phyloP scores from a whole-genome alignment of 768 basidiomycete species.

The Podaxis carcinomalis region DNA sequence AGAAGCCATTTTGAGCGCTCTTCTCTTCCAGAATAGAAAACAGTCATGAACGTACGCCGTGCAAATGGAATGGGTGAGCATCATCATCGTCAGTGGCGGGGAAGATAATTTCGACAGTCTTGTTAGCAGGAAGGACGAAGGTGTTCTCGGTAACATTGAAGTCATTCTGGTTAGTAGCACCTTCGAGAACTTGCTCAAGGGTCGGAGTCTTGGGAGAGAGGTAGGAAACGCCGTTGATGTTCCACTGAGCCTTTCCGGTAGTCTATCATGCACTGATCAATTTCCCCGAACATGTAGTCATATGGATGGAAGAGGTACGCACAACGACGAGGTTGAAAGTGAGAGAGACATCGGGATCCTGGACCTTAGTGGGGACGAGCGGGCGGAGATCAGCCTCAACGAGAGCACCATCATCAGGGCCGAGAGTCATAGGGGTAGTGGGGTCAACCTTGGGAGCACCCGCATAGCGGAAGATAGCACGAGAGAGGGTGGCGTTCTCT shows the following conservation, averaged over 20 bases:
- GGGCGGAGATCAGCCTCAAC: conserved; percentile 36
- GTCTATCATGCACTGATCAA: not conserved
- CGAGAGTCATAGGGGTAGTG: conserved; percentile 17
- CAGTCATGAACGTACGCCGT: conserved; percentile 7
- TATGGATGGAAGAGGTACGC: conserved; percentile 11
- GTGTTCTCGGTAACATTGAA: conserved; percentile 26
- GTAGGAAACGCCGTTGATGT: conserved; percentile 29
- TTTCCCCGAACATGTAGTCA: conserved; percentile 3
- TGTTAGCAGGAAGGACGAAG: conserved; percentile 21
- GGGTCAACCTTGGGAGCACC: conserved; percentile 33
- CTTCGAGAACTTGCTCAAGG: conserved; percentile 23
- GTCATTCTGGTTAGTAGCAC: conserved; percentile 15
- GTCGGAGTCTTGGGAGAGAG: conserved; percentile 21
- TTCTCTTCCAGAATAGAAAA: not conserved
- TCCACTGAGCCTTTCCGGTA: conserved; percentile 21
- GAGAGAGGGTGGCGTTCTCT: conserved; percentile 15
- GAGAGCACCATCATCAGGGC: conserved; percentile 19
- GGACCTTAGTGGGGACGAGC: conserved; percentile 18
- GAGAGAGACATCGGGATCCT: conserved; percentile 16
- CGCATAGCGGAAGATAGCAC: conserved; percentile 34
- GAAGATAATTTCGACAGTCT: conserved; percentile 22
- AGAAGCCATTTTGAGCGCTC: not conserved
- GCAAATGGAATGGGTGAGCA: conserved; percentile 14
- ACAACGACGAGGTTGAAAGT: conserved; percentile 28
- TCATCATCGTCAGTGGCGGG: conserved; percentile 22